A percentile compares a stretch with the other conserved stretches of the same genome.
Evolutionary conservation across 768 basidiomycete species (phyloP).

Genomic region (Collybia mongolica): DNA sequence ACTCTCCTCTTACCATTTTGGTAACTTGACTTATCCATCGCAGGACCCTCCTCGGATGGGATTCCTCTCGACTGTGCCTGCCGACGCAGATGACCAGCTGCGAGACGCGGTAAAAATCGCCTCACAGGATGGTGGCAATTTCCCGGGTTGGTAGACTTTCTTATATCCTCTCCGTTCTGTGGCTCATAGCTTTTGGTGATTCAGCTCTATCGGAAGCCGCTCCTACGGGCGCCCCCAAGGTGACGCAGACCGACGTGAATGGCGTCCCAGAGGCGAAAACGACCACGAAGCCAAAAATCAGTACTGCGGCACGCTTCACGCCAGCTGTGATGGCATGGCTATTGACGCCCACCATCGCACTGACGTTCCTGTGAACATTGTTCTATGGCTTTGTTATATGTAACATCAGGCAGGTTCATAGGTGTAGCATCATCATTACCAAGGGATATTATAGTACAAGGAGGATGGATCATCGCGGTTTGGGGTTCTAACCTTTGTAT

Average conservation of each 20-base stretch:
- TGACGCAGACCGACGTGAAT: constrained; percentile 18
- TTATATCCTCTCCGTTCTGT: not conserved
- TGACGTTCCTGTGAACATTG: too few relatives aligned
- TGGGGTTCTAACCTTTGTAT: too few relatives aligned
- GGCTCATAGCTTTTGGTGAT: not conserved
- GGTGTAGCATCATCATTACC: too few relatives aligned
- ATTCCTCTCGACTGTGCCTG: constrained; percentile 67
- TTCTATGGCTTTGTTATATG: too few relatives aligned
- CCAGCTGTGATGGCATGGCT: not conserved
- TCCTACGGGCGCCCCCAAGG: constrained; percentile 30
- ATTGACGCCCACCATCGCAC: too few relatives aligned
- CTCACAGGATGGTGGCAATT: constrained; percentile 27
- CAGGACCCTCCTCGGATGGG: constrained; percentile 69
- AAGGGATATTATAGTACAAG: too few relatives aligned
- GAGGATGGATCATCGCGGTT: too few relatives aligned
- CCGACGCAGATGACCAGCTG: constrained; percentile 42
- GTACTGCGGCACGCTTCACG: not conserved
- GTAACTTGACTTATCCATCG: constrained; percentile 68
- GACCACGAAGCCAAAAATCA: constrained; percentile 2
- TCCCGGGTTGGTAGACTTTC: constrained; percentile 27
- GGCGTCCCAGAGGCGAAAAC: constrained; percentile 20
- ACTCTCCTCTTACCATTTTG: constrained; percentile 67
- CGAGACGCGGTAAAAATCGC: constrained; percentile 26
- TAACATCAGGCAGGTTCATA: too few relatives aligned
- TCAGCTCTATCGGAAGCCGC: constrained; percentile 40